Conservation (phyloP, 306 rosid species). For the Cicer cuneatum region DNA sequence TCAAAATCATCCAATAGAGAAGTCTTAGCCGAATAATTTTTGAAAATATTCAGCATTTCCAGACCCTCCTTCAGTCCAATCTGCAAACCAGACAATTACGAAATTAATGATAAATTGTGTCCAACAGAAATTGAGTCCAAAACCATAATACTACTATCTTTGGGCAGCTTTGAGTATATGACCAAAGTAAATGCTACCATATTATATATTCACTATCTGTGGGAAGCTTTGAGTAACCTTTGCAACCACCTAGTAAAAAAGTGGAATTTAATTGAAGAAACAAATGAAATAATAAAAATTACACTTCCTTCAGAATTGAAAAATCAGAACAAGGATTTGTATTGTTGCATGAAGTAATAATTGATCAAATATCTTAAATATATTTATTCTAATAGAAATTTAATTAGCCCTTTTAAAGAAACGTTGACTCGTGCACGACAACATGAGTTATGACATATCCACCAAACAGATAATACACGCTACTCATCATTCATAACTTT, state of each 20-base stretch:
- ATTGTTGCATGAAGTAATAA: neutral
- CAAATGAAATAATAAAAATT: neutral
- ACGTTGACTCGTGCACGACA: neutral
- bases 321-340: neutral
- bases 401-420: neutral
- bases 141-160: neutral
- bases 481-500: constrained; percentile 4
- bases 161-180: too few species aligned
- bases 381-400: neutral
- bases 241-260: neutral
- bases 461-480: constrained; percentile 14
- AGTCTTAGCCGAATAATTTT: constrained; percentile 55
- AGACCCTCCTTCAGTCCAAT: constrained; percentile 73
- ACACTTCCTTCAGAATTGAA: constrained; percentile 12
- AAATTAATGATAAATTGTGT: neutral
- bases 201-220: neutral
- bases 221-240: too few species aligned
- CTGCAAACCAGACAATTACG: constrained; percentile 52
- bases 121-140: constrained; percentile 11
- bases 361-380: neutral
- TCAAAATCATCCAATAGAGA: constrained; percentile 76
- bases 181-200: constrained; percentile 1
- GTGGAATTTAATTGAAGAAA: neutral
- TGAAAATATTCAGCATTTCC: constrained; percentile 78
- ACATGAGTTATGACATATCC: constrained; percentile 1